phyloP scores from a whole-genome alignment of 257 asterid species.

The Nicotiana obtusifolia region DNA sequence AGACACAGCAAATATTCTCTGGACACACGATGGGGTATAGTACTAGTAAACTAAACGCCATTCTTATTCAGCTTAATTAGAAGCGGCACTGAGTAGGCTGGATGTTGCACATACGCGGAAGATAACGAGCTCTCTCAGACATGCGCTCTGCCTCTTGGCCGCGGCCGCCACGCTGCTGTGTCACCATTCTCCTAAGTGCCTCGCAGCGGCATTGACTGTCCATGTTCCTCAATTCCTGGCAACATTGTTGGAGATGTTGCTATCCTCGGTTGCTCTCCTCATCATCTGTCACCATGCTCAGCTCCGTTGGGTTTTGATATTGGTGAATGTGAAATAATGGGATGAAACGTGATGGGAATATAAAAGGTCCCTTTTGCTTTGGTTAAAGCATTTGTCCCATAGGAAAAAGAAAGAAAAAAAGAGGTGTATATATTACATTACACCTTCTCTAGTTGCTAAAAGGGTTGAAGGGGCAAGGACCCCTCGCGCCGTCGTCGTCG shows the following conservation, averaged over 20 bases:
- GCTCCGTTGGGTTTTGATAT: too few species aligned
- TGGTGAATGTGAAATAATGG: too few species aligned
- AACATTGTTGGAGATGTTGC: conserved; percentile 15
- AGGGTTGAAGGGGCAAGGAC: too few species aligned
- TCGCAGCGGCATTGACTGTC: background rate
- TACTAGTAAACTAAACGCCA: too few species aligned
- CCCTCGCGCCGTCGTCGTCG: too few species aligned
- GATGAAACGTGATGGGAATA: too few species aligned
- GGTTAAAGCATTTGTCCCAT: too few species aligned
- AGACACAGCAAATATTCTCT: too few species aligned
- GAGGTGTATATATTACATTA: too few species aligned
- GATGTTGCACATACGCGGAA: conserved; percentile 6
- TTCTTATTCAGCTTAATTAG: background rate
- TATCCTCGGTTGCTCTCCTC: background rate
- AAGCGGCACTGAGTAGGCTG: background rate
- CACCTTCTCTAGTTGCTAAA: too few species aligned
- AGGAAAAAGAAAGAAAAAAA: too few species aligned
- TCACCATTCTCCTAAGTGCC: conserved; percentile 2
- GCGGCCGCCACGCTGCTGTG: background rate
- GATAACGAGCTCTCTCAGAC: background rate
- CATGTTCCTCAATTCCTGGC: background rate
- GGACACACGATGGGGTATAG: background rate
- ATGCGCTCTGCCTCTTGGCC: background rate
- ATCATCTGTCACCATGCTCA: background rate
- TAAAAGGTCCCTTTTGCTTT: too few species aligned